phyloP scores from a whole-genome alignment of 2,329 filamentous ascomycete genomes.

The Gyromitra esculenta region DNA sequence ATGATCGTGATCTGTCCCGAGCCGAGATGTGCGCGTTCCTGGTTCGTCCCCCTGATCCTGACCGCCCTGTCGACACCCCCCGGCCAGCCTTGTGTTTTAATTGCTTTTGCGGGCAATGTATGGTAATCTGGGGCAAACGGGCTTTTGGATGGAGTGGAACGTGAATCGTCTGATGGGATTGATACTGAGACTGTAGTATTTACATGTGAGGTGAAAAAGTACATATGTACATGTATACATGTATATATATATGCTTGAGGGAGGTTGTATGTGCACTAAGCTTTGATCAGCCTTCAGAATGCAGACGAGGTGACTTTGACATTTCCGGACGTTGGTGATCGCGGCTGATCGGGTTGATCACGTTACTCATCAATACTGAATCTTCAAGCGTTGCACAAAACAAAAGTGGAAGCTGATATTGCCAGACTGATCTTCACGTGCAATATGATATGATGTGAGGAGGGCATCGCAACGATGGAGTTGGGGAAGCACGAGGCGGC shows the following conservation, averaged over 20 bases:
- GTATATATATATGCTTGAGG: background rate
- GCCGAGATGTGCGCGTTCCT: slow-evolving; percentile 31
- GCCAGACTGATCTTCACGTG: background rate
- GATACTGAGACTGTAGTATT: background rate
- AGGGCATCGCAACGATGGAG: slow-evolving; percentile 1
- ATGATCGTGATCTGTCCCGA: slow-evolving; percentile 18
- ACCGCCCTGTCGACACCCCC: background rate
- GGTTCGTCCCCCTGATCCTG: slow-evolving; percentile 11
- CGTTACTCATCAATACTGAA: background rate
- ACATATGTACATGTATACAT: background rate
- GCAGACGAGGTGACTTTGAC: slow-evolving; percentile 7
- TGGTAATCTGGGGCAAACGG: slow-evolving; percentile 1
- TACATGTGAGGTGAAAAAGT: background rate
- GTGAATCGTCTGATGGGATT: background rate
- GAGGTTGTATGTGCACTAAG: background rate
- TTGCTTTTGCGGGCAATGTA: slow-evolving; percentile 18
- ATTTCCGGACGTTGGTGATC: slow-evolving; percentile 8
- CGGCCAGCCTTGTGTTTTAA: slow-evolving; percentile 10
- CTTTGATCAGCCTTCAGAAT: slow-evolving; percentile 10
- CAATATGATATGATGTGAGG: slow-evolving; percentile 1
- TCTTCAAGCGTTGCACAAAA: background rate
- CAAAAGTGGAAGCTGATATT: background rate
- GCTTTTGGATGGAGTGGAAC: background rate
- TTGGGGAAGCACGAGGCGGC: slow-evolving; percentile 1
- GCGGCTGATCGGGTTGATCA: background rate